phyloP scores from a whole-genome alignment of 106 monocot species.

The Xerophyta viscosa region DNA sequence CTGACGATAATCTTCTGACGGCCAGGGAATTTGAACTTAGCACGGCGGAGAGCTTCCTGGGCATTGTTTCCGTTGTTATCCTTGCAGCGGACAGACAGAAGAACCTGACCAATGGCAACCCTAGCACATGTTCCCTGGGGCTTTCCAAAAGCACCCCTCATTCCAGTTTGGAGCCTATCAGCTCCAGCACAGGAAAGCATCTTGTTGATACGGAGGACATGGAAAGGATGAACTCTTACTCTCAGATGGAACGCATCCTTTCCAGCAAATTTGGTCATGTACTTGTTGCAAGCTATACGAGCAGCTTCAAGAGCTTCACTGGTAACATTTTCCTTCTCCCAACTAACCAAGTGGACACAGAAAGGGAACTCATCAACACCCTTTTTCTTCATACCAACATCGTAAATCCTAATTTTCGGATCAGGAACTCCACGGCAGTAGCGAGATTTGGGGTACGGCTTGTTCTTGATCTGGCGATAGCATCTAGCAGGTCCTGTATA shows the following conservation, averaged over 20 bases:
- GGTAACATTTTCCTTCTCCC: constrained; percentile 86
- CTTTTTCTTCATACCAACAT: constrained; percentile 89
- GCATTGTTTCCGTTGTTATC: constrained; percentile 49
- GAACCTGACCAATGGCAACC: constrained; percentile 62
- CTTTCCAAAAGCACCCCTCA: constrained; percentile 89
- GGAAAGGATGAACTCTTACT: constrained; percentile 80
- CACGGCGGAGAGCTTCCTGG: constrained; percentile 58
- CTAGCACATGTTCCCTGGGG: constrained; percentile 73
- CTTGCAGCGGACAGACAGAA: constrained; percentile 74
- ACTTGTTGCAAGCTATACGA: constrained; percentile 88
- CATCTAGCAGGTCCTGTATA: constrained; percentile 60
- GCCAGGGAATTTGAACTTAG: constrained; percentile 83
- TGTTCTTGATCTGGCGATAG: constrained; percentile 81
- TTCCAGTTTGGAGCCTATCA: constrained; percentile 94
- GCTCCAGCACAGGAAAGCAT: constrained; percentile 96
- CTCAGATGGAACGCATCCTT: constrained; percentile 87
- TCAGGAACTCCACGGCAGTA: constrained; percentile 93
- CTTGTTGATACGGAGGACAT: constrained; percentile 83
- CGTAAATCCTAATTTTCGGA: constrained; percentile 80
- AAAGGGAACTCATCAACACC: constrained; percentile 75
- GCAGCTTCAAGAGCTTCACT: constrained; percentile 86
- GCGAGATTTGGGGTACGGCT: constrained; percentile 84
- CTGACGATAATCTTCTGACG: constrained; percentile 80
- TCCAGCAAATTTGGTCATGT: constrained; percentile 83
- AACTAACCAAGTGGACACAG: constrained; percentile 67